Percentiles rank a stretch among this genome's conserved stretches.
These are phyloP conservation scores for Cicer chorassanicum DNA, from an alignment of 306 rosid genomes.

Conservation along the genomic window DNA sequence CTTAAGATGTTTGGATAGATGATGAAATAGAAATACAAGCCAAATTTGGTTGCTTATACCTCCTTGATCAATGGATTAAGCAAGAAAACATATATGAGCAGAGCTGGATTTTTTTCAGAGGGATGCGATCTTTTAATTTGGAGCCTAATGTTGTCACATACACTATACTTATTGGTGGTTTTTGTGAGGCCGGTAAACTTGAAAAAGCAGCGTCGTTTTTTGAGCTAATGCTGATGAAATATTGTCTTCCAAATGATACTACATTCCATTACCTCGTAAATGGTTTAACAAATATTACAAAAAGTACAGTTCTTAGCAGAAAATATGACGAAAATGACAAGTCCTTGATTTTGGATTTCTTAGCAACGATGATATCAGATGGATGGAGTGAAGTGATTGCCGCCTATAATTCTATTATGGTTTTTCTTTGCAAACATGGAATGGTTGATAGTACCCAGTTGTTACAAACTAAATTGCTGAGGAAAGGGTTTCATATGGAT, in stretches of 20 bases:
- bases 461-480: too few species aligned
- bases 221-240: slow-evolving; percentile 68
- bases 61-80: slow-evolving; percentile 76
- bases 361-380: slow-evolving; percentile 59
- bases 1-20: slow-evolving; percentile 64
- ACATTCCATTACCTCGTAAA: slow-evolving; percentile 36
- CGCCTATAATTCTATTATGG: slow-evolving; percentile 68
- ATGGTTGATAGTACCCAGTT: slow-evolving; percentile 66
- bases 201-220: slow-evolving; percentile 67
- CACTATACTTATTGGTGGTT: background rate
- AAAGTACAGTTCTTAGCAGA: slow-evolving; percentile 29
- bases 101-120: slow-evolving; percentile 61
- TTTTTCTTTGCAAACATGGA: slow-evolving; percentile 69
- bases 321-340: slow-evolving; percentile 38
- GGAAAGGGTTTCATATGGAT: too few species aligned
- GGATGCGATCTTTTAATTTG: slow-evolving; percentile 49
- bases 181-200: slow-evolving; percentile 63
- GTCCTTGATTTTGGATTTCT: slow-evolving; percentile 25
- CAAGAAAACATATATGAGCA: slow-evolving; percentile 50
- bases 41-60: slow-evolving; percentile 74
- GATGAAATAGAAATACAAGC: slow-evolving; percentile 64
- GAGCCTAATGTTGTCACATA: too few species aligned
- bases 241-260: slow-evolving; percentile 66
- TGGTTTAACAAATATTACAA: slow-evolving; percentile 59
- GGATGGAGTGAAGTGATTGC: slow-evolving; percentile 62